Percentiles rank a stretch among this genome's conserved stretches.
Evolutionary conservation across 345 rosid species (phyloP).

Genomic region (Corchorus olitorius): DNA sequence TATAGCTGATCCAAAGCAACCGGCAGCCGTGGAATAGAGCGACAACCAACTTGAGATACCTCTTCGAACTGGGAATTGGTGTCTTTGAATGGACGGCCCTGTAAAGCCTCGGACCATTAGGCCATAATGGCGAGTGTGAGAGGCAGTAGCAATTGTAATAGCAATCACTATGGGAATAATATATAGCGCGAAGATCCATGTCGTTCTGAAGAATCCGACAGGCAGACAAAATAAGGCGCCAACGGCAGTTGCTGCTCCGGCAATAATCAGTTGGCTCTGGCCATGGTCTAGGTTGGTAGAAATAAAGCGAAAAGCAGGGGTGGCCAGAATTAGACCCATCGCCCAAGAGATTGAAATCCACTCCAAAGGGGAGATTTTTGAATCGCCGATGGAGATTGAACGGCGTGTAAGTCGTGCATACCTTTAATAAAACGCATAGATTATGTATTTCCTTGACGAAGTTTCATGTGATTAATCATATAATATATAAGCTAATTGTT

Average conservation of each 20-base stretch:
- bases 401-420: conserved; percentile 34
- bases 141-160: conserved; percentile 39
- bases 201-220: conserved; percentile 43
- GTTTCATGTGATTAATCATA: not conserved
- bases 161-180: conserved; percentile 41
- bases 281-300: conserved; percentile 48
- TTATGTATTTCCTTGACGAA: not conserved
- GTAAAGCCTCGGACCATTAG: conserved; percentile 47
- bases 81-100: conserved; percentile 29
- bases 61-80: conserved; percentile 37
- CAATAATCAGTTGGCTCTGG: conserved; percentile 31
- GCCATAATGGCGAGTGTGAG: conserved; percentile 61
- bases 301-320: conserved; percentile 33
- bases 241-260: conserved; percentile 46
- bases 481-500: no score
- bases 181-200: conserved; percentile 50
- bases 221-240: conserved; percentile 64
- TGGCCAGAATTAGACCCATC: conserved; percentile 44
- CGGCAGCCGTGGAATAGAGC: conserved; percentile 42
- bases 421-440: conserved; percentile 27
- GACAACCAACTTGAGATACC: conserved; percentile 58
- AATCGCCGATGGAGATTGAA: conserved; percentile 21
- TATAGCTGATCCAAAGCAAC: conserved; percentile 53
- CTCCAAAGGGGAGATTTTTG: conserved; percentile 48
- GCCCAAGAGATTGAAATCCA: conserved; percentile 68